Conservation (phyloP, 768 basidiomycete genomes). For the Mycena floridula region DNA sequence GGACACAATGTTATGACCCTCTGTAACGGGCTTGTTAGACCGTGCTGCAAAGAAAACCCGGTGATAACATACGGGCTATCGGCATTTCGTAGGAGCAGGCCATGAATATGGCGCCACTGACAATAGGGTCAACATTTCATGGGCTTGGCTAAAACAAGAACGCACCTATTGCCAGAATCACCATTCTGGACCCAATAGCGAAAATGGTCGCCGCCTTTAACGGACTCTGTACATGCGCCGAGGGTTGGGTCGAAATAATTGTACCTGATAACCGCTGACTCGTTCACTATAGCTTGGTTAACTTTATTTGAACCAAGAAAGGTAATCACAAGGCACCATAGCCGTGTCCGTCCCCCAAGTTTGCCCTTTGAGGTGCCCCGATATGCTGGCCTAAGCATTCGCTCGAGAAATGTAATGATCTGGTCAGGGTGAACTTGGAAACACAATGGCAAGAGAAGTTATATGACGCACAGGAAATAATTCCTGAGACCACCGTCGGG, state of each 20-base stretch:
- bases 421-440: constrained; percentile 15
- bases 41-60: constrained; percentile 2
- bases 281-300: constrained; percentile 70
- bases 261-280: constrained; percentile 81
- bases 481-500: constrained; percentile 72
- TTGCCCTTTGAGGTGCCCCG: constrained; percentile 59
- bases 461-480: constrained; percentile 63
- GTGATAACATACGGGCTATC: constrained; percentile 37
- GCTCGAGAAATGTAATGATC: constrained; percentile 64
- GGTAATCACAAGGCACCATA: constrained; percentile 29
- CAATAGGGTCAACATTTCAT: constrained; percentile 1
- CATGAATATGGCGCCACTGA: constrained; percentile 69
- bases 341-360: constrained; percentile 83
- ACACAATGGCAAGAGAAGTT: not conserved
- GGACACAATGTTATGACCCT: constrained; percentile 61
- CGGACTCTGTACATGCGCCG: constrained; percentile 83
- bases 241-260: constrained; percentile 75
- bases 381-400: constrained; percentile 85
- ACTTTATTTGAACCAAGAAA: not conserved
- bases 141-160: not conserved
- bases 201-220: constrained; percentile 83
- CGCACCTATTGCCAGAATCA: constrained; percentile 47
- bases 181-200: constrained; percentile 88
- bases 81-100: constrained; percentile 71
- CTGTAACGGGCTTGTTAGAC: constrained; percentile 22